Base-by-base conservation (phyloP, 2,329 filamentous ascomycete genomes). In the Fusarium sp. region DNA sequence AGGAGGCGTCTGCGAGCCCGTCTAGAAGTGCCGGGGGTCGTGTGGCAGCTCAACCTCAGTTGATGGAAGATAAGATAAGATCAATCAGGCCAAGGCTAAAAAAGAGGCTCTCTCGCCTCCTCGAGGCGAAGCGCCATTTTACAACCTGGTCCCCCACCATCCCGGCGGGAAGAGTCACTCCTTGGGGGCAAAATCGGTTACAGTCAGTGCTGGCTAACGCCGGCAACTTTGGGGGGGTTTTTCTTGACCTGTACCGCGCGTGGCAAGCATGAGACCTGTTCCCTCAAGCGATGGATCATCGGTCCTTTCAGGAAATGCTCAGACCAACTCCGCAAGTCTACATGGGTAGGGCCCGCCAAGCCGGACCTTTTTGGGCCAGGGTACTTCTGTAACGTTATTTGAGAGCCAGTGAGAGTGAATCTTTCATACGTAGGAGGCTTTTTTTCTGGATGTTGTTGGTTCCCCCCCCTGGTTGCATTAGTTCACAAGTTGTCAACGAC, bases 51-150 rank as follows among this genome's bases (percentile, higher is more conserved):
- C n/a, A 9, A 27, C 31, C 14, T 18, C 10, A 18, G 35, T 22
- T 35, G 31, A 58, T 57, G 54, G 31, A 22, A 38, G 60, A 47
- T 38, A 40, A 62, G 60, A 62, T 62, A 62, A 62, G 45, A 62
- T 47, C 40, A 31, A 47, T 52, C 59, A 38, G 24, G 34, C 38
- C 38, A 42, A 20, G 38, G 38, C 42, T 47, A 34, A 34, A 22
- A 47, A 29, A 38, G n/a, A 38, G 47, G 45, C 18, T 31, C 47
- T 57, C 27, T 29, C 27, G 27, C 27, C 42, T 34, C 37, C 20
- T 42, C 11, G 20, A 37, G n/a, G 14, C 18, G 18, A 34, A 20
- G 35, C 35, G 24, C 20, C 24, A 42, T 40, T 45, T 29, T 29
- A 29, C 27, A 29, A 29, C 27, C 27, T 29, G 27, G 27, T 29